Evolutionary conservation across 2,329 filamentous ascomycete genomes (phyloP), one percentile per base, ranked within the genome.

Genomic region (Fusarium sp.): DNA sequence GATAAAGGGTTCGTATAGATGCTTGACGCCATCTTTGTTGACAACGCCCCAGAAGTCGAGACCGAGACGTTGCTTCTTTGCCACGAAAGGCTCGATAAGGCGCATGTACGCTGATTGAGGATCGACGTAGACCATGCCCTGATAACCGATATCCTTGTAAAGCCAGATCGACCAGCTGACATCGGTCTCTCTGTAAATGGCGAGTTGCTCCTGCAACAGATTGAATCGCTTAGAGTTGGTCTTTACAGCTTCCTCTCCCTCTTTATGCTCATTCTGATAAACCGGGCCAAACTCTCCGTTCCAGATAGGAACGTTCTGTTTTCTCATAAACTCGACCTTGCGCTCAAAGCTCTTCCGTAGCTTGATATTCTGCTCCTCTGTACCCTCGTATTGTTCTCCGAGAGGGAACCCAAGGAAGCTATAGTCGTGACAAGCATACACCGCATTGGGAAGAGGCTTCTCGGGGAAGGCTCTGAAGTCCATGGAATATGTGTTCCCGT

Each of bases 161-260:
- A 86, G 76, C 86, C 86, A 88, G 71, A 90, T 90, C 15, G 79
- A 85, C 88, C 88, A 90, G 45, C 82, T 84, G 76, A 74, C 84
- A 1, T 62, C 58, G 4, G 57, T 68, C 31, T 77, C 75, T 49
- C 66, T 61, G 58, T 82, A 82, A 3, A 81, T 79, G 2, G 68
- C 55, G 3, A 82, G 69, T 46, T 86, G 84, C 39, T 83, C 79
- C 3, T 78, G 75, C 0, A 86, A 71, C 0, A 85, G 71, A 1
- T 78, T 78, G 49, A 81, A 83, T 1, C 84, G 75, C 39, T 82
- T 78, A 3, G 72, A 61, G 52, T 85, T 85, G 13, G 79, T 79
- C 20, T 72, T 75, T 4, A 78, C 77, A 5, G 75, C 76, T 34
- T 79, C 75, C 0, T 69, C 65, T n/a, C 83, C 81, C n/a, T 79